phyloP scores from a whole-genome alignment of 2,329 filamentous ascomycete species.

The Arthrobotrys conoides region DNA sequence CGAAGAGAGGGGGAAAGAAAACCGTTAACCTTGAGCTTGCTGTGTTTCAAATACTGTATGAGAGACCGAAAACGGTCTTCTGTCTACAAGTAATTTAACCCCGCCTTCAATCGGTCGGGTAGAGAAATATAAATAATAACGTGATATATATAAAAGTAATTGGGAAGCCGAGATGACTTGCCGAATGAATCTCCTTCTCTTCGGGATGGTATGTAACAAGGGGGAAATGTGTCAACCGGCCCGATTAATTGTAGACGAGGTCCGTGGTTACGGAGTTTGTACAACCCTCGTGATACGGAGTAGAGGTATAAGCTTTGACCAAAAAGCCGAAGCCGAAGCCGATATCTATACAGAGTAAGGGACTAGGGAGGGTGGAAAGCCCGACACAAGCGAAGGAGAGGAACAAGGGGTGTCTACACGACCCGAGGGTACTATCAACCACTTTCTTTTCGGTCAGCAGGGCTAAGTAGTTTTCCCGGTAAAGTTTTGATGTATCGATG shows the following conservation, averaged over 20 bases:
- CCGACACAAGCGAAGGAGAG: background rate
- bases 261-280: slow-evolving; percentile 1
- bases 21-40: background rate
- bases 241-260: slow-evolving; percentile 14
- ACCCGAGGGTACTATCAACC: slow-evolving; percentile 32
- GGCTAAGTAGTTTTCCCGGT: slow-evolving; percentile 1
- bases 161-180: slow-evolving; percentile 36
- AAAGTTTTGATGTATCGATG: background rate
- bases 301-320: slow-evolving; percentile 12
- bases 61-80: too few relatives aligned
- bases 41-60: slow-evolving; percentile 52
- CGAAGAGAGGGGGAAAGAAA: background rate
- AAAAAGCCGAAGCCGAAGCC: slow-evolving; percentile 33
- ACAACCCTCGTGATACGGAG: slow-evolving; percentile 34
- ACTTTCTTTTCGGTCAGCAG: slow-evolving; percentile 14
- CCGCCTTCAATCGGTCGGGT: too few relatives aligned
- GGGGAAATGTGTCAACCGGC: background rate
- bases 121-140: too few relatives aligned
- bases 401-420: slow-evolving; percentile 3
- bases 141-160: background rate
- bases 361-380: too few relatives aligned
- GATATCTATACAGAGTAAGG: too few relatives aligned
- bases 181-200: background rate
- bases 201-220: background rate
- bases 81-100: too few relatives aligned